Percentiles rank a stretch among this genome's conserved stretches.
phyloP scores from a whole-genome alignment of 1,284 basidiomycete genomes.

The Megacollybia platyphylla region DNA sequence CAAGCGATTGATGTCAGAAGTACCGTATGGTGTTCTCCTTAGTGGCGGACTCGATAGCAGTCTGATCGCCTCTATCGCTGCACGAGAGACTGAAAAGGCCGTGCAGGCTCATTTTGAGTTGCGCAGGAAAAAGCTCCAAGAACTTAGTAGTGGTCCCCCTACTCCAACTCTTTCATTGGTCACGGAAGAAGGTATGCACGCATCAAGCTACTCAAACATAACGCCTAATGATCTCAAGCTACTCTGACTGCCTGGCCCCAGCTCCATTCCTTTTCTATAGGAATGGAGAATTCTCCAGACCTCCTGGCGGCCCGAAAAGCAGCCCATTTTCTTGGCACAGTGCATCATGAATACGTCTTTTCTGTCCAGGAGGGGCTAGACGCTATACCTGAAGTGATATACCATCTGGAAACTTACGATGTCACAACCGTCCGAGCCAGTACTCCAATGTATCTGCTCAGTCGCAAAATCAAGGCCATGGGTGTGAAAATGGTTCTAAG shows the following conservation, averaged over 20 bases:
- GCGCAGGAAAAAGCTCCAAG: slow-evolving; percentile 46
- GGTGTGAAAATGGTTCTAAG: slow-evolving; percentile 99
- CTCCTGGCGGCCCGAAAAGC: slow-evolving; percentile 90
- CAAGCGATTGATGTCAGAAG: slow-evolving; percentile 97
- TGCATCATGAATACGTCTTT: slow-evolving; percentile 97
- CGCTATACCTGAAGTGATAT: slow-evolving; percentile 95
- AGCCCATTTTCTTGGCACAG: slow-evolving; percentile 87
- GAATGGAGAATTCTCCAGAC: slow-evolving; percentile 92
- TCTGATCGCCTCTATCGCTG: slow-evolving; percentile 94
- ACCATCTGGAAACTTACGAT: slow-evolving; percentile 98
- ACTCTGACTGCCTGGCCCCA: slow-evolving; percentile 89
- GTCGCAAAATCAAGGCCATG: slow-evolving; percentile 99
- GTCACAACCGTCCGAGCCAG: slow-evolving; percentile 97
- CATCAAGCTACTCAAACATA: background rate
- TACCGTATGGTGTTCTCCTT: slow-evolving; percentile 94
- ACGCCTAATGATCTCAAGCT: slow-evolving; percentile 18
- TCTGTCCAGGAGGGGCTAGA: slow-evolving; percentile 98
- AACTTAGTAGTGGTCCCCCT: slow-evolving; percentile 40
- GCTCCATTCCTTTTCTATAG: slow-evolving; percentile 97
- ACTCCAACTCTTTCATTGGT: slow-evolving; percentile 35
- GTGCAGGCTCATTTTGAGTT: slow-evolving; percentile 67
- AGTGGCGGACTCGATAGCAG: slow-evolving; percentile 95
- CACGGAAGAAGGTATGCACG: slow-evolving; percentile 38
- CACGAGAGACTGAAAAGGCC: slow-evolving; percentile 91
- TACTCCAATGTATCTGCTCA: slow-evolving; percentile 95